These are phyloP conservation scores for Colletotrichum sp. DNA, from an alignment of 2,329 filamentous ascomycete genomes.

Conservation along the genomic window DNA sequence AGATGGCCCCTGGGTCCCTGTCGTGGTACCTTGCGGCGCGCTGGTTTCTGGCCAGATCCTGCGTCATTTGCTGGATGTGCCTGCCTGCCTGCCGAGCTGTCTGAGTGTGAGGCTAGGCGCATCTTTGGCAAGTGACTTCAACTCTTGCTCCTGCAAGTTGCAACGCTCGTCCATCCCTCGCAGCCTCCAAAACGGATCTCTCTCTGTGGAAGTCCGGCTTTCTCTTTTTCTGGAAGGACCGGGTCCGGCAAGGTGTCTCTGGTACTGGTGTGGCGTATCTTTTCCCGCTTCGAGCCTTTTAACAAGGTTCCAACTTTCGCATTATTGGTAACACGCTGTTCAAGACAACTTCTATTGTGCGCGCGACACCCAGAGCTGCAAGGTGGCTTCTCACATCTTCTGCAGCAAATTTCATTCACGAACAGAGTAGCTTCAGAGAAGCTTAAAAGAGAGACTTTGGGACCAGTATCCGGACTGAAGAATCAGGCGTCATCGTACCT, in stretches of 20 bases:
- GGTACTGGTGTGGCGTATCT: not conserved
- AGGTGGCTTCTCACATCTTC: not conserved
- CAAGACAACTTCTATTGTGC: not conserved
- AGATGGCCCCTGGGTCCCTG: not conserved
- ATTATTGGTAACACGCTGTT: slow-evolving; percentile 15
- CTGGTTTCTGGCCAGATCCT: not conserved
- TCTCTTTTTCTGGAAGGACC: not conserved
- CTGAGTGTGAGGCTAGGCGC: not conserved
- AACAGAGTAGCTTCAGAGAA: not conserved
- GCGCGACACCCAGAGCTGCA: not conserved
- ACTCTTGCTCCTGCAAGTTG: not conserved
- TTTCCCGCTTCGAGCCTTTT: not conserved
- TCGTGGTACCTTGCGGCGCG: not conserved
- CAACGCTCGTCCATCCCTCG: not conserved
- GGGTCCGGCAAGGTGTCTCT: not conserved
- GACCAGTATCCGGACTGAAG: not conserved
- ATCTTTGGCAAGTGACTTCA: not conserved
- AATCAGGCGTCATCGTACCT: not conserved
- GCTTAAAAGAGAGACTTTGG: not conserved
- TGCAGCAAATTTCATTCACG: not conserved
- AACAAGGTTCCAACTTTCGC: not conserved
- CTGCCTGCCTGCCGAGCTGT: not conserved
- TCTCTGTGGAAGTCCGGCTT: not conserved
- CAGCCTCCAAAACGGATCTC: not conserved
- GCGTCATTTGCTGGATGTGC: not conserved